Evolutionary conservation across 352 stramenopile species (phyloP).

Genomic region (Globisporangium canariense): DNA sequence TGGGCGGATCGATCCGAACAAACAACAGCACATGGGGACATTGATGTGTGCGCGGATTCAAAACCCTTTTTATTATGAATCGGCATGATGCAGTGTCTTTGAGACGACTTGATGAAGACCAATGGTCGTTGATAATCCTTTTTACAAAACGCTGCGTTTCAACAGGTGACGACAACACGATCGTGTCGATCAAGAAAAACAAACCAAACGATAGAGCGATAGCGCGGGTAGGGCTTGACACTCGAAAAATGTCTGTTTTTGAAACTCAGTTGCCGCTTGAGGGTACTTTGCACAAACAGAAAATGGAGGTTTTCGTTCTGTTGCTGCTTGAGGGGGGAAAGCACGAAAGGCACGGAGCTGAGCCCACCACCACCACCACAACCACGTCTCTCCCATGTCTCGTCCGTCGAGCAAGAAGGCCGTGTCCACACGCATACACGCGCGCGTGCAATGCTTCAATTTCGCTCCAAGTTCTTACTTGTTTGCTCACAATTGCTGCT

Average conservation of each 20-base stretch:
- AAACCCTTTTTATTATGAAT: neutral
- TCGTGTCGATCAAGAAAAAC: slow-evolving; percentile 2
- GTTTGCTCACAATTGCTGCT: neutral
- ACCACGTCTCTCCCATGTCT: neutral
- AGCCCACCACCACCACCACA: neutral
- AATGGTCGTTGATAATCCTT: neutral
- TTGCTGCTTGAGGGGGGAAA: neutral
- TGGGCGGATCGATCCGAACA: neutral
- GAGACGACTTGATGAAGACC: neutral
- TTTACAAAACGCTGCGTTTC: neutral
- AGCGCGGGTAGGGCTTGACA: slow-evolving; percentile 1
- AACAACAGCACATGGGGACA: neutral
- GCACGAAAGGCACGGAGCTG: neutral
- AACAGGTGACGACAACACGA: neutral
- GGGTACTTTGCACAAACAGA: neutral
- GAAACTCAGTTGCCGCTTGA: neutral
- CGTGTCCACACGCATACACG: no score
- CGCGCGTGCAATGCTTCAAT: no score
- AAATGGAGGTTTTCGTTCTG: neutral
- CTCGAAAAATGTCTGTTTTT: neutral
- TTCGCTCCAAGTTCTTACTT: neutral
- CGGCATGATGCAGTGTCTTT: no score
- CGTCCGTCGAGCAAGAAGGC: neutral
- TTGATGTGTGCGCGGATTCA: neutral
- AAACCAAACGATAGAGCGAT: neutral